A percentile compares a stretch with the other conserved stretches of the same genome.
phyloP scores from a whole-genome alignment of 148 eudicot species.

The Tetragonia tetragonoides region DNA sequence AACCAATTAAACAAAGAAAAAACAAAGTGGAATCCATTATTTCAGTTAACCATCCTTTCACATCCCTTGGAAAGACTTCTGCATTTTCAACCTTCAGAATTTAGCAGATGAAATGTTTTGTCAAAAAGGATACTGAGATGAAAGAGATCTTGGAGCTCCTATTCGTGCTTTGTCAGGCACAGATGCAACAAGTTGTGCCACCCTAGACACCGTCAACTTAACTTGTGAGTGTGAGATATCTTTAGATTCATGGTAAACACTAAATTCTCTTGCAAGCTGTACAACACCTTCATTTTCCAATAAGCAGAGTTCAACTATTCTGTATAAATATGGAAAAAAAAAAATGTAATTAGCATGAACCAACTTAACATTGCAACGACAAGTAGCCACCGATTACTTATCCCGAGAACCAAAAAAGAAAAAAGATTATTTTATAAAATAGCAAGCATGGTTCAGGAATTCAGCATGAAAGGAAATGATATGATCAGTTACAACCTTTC shows the following conservation, averaged over 20 bases:
- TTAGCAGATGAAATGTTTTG: conserved; percentile 12
- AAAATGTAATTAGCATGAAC: background rate
- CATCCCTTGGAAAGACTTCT: background rate
- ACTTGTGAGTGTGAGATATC: conserved; percentile 32
- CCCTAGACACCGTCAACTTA: conserved; percentile 42
- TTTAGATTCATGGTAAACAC: conserved; percentile 34
- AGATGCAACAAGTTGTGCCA: conserved; percentile 82
- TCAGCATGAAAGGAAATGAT: background rate
- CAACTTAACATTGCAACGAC: background rate
- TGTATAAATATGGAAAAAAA: conserved; percentile 27
- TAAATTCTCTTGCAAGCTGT: conserved; percentile 57
- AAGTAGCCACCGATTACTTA: background rate
- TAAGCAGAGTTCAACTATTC: conserved; percentile 71
- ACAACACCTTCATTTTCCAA: conserved; percentile 65
- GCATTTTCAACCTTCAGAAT: background rate
- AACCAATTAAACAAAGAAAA: background rate
- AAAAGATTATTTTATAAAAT: background rate
- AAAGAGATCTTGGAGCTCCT: conserved; percentile 65
- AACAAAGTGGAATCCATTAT: background rate
- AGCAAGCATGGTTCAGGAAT: background rate
- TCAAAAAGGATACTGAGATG: conserved; percentile 79
- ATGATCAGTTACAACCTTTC: conserved; percentile 61
- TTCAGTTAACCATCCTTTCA: background rate
- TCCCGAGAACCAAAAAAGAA: background rate
- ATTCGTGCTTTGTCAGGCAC: conserved; percentile 79